Conservation (phyloP, 176 grass and related monocot species). For the Canna indica region DNA sequence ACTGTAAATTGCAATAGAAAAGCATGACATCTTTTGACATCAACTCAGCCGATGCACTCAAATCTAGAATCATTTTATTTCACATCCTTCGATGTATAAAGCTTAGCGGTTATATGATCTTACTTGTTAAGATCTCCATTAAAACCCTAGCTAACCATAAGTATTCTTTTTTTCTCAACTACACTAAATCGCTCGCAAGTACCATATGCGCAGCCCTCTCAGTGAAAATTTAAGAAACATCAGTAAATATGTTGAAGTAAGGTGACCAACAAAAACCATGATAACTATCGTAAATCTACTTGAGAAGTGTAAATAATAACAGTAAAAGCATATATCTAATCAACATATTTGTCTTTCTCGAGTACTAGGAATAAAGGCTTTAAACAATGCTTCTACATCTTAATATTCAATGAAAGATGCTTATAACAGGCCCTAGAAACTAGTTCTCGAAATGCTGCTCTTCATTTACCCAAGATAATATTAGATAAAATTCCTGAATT, state of each 20-base stretch:
- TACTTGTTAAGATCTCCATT: too few relatives aligned
- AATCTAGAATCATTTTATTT: too few relatives aligned
- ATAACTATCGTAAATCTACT: background rate
- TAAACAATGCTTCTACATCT: background rate
- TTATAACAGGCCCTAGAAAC: background rate
- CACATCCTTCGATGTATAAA: too few relatives aligned
- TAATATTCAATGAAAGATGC: background rate
- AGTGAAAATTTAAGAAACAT: background rate
- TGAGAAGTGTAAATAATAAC: background rate
- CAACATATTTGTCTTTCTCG: background rate
- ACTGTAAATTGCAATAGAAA: too few relatives aligned
- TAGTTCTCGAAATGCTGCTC: background rate
- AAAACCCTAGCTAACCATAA: too few relatives aligned
- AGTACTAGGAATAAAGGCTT: background rate
- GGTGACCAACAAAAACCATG: background rate
- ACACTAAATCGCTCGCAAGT: too few relatives aligned
- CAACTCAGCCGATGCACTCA: too few relatives aligned
- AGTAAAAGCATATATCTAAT: background rate
- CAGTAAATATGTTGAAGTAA: background rate
- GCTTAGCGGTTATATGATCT: too few relatives aligned
- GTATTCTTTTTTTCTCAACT: too few relatives aligned
- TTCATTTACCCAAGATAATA: background rate
- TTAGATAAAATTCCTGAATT: background rate
- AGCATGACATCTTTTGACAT: too few relatives aligned
- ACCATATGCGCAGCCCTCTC: too few relatives aligned